These are phyloP conservation scores for Melampsora allii-populina DNA, from an alignment of 1,284 basidiomycete genomes.

Conservation along the genomic window DNA sequence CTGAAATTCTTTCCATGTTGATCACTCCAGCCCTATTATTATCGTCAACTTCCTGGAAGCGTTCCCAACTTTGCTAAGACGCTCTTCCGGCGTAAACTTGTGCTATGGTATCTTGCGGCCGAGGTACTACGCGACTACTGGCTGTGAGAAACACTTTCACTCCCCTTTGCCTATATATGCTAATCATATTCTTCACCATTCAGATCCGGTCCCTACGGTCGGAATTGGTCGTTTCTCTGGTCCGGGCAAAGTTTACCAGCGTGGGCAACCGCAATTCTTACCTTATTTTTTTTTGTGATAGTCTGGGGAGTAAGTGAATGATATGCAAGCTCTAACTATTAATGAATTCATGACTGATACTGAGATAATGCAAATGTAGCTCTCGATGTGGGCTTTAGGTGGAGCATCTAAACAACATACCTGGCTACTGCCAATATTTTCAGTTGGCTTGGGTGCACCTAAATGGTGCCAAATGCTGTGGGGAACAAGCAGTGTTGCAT, in stretches of 20 bases:
- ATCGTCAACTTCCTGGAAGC: slow-evolving; percentile 81
- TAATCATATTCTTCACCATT: neutral
- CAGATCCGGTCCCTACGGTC: slow-evolving; percentile 59
- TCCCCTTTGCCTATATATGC: neutral
- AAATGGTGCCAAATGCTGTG: slow-evolving; percentile 85
- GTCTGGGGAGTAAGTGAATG: slow-evolving; percentile 67
- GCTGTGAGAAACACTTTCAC: slow-evolving; percentile 65
- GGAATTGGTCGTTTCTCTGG: slow-evolving; percentile 92
- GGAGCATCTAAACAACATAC: slow-evolving; percentile 86
- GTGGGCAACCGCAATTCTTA: slow-evolving; percentile 74
- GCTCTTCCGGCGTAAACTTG: slow-evolving; percentile 79
- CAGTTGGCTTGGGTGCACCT: slow-evolving; percentile 83
- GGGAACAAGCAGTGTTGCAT: slow-evolving; percentile 76
- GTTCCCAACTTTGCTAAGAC: slow-evolving; percentile 85
- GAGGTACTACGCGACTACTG: slow-evolving; percentile 87
- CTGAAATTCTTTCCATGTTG: neutral
- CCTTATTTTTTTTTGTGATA: slow-evolving; percentile 75
- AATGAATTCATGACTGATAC: too few relatives aligned
- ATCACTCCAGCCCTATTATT: slow-evolving; percentile 62
- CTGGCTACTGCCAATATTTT: slow-evolving; percentile 89
- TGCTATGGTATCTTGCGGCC: slow-evolving; percentile 78
- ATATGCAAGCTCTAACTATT: neutral
- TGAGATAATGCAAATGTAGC: neutral
- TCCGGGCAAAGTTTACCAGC: slow-evolving; percentile 68
- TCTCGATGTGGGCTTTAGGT: slow-evolving; percentile 68